Evolutionary conservation across 2,329 filamentous ascomycete genomes (phyloP).

Genomic region (Zymoseptoria ardabiliae): DNA sequence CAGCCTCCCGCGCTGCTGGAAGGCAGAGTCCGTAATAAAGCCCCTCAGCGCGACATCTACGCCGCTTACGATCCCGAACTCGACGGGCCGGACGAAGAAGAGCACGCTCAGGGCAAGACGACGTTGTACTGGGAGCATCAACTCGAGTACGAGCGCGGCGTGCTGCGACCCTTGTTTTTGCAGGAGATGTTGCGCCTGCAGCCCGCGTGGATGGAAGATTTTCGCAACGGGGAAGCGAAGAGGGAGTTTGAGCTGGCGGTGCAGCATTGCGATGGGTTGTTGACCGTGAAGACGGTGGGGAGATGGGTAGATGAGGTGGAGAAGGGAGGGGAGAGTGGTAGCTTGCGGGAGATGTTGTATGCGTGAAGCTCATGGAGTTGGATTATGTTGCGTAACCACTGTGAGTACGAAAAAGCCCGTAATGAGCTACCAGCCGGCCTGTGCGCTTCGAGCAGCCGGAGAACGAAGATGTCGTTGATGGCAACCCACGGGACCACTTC

Average conservation of each 20-base stretch:
- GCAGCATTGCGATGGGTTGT: neutral
- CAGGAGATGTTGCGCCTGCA: neutral
- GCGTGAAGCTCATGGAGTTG: neutral
- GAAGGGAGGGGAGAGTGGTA: neutral
- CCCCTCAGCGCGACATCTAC: neutral
- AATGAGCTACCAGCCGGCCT: too few species aligned
- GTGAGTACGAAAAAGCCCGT: too few species aligned
- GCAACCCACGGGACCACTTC: too few species aligned
- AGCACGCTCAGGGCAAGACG: neutral
- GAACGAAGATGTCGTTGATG: too few species aligned
- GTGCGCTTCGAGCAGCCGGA: too few species aligned
- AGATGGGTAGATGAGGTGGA: neutral
- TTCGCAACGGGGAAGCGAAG: neutral
- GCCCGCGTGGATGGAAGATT: neutral
- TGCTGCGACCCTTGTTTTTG: neutral
- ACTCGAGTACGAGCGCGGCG: neutral
- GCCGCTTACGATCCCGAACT: neutral
- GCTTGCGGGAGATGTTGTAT: neutral
- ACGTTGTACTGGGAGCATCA: neutral
- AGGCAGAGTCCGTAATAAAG: neutral
- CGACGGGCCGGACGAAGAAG: neutral
- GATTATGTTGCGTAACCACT: too few species aligned
- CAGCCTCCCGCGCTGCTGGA: neutral
- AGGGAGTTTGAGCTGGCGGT: conserved; percentile 3
- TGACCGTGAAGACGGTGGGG: neutral